A percentile compares a stretch with the other conserved stretches of the same genome.
phyloP scores from a whole-genome alignment of 495 filamentous ascomycete species.

The Zalerion maritima region DNA sequence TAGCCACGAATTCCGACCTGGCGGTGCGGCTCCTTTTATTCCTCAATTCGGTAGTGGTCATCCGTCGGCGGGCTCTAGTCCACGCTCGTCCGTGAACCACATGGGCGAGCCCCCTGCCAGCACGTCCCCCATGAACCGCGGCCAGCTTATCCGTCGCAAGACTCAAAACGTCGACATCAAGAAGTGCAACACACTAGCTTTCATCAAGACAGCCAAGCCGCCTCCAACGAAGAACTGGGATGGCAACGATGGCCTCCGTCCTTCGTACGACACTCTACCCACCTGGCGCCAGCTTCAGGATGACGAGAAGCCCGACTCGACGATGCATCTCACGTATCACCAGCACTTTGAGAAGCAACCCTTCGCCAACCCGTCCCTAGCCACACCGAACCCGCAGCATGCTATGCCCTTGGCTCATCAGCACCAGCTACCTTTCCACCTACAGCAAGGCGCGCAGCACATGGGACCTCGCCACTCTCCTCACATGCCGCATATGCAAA shows the following conservation, averaged over 20 bases:
- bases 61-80: constrained; percentile 49
- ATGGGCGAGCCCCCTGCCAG: constrained; percentile 29
- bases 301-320: constrained; percentile 45
- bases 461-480: constrained; percentile 42
- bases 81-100: constrained; percentile 37
- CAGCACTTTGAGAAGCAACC: constrained; percentile 59
- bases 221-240: constrained; percentile 46
- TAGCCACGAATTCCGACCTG: constrained; percentile 73
- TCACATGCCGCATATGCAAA: constrained; percentile 48
- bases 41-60: constrained; percentile 59
- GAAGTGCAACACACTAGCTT: constrained; percentile 42
- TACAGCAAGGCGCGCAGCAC: constrained; percentile 33
- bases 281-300: constrained; percentile 55
- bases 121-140: constrained; percentile 30
- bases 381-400: constrained; percentile 50
- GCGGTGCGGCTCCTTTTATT: constrained; percentile 57
- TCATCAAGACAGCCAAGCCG: constrained; percentile 63
- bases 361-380: constrained; percentile 36
- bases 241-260: constrained; percentile 61
- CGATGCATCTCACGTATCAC: constrained; percentile 45
- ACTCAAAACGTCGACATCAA: constrained; percentile 42
- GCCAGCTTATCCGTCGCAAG: constrained; percentile 41
- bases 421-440: constrained; percentile 59
- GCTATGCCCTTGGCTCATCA: constrained; percentile 40
- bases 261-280: constrained; percentile 62